Conservation (phyloP, 2,329 filamentous ascomycete species). For the Diaporthe australafricana region DNA sequence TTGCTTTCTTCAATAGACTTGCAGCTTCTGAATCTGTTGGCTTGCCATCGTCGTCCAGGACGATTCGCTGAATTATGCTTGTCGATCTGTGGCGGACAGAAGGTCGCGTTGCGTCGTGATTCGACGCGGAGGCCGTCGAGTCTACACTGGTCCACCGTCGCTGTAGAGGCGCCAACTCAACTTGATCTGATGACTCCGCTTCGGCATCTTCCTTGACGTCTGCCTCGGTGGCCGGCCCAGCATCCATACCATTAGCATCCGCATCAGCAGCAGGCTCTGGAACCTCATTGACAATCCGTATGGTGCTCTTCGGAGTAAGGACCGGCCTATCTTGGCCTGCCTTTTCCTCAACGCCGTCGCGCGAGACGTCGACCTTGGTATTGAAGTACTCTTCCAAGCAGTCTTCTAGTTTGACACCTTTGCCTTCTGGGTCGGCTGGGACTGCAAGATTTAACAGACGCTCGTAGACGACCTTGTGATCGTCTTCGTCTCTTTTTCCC, state of each 20-base stretch:
- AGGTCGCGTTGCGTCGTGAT: constrained; percentile 45
- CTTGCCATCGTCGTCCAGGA: constrained; percentile 64
- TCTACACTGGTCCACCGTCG: constrained; percentile 49
- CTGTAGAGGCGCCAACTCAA: constrained; percentile 44
- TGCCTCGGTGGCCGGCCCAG: neutral
- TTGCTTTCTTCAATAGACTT: constrained; percentile 56
- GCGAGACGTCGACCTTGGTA: constrained; percentile 87
- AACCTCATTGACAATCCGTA: constrained; percentile 47
- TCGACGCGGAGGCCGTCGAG: constrained; percentile 38
- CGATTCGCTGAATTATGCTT: constrained; percentile 71
- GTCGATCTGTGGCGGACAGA: constrained; percentile 61
- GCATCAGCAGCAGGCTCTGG: constrained; percentile 1
- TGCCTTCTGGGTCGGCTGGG: constrained; percentile 78
- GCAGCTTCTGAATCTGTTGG: constrained; percentile 55
- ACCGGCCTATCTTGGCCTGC: constrained; percentile 46
- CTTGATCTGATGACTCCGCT: constrained; percentile 36
- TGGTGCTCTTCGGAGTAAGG: constrained; percentile 46
- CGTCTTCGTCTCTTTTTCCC: constrained; percentile 85
- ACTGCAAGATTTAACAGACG: constrained; percentile 90
- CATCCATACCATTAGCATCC: constrained; percentile 20
- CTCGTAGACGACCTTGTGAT: constrained; percentile 96
- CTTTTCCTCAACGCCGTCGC: constrained; percentile 73
- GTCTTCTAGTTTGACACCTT: constrained; percentile 83
- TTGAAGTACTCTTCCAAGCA: constrained; percentile 97
- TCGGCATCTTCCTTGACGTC: constrained; percentile 30